Evolutionary conservation across 768 basidiomycete genomes (phyloP).

Genomic region (Mycena filopes): DNA sequence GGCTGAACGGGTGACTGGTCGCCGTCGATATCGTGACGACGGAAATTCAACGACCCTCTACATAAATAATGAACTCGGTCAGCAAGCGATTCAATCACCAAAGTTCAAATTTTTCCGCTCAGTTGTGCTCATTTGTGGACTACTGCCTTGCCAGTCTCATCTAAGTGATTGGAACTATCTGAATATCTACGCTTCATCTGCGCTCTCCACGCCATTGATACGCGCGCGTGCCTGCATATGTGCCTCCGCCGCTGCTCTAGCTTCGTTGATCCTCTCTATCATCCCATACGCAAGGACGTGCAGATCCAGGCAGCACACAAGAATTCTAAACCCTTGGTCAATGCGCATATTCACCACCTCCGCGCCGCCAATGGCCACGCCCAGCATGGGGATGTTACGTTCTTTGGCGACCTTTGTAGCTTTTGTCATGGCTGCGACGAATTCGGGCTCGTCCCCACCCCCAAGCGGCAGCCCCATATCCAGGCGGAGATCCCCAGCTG

Average conservation of each 20-base stretch:
- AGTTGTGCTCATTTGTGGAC: too few relatives aligned
- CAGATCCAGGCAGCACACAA: conserved; percentile 15
- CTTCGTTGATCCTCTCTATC: background rate
- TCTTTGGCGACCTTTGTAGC: conserved; percentile 7
- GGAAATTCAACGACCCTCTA: too few relatives aligned
- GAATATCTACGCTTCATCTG: background rate
- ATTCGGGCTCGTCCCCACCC: conserved; percentile 24
- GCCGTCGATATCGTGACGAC: too few relatives aligned
- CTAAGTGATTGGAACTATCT: too few relatives aligned
- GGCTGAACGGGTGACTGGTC: too few relatives aligned
- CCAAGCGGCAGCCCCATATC: conserved; percentile 22
- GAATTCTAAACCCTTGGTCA: conserved; percentile 20
- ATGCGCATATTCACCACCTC: conserved; percentile 24
- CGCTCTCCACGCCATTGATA: background rate
- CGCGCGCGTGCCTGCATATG: conserved; percentile 12
- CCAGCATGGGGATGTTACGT: conserved; percentile 8
- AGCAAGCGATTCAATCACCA: too few relatives aligned
- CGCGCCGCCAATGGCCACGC: conserved; percentile 6
- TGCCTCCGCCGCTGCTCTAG: conserved; percentile 9
- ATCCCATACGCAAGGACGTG: conserved; percentile 17
- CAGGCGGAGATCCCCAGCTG: conserved; percentile 26
- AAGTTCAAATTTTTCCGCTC: too few relatives aligned
- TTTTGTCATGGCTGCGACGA: conserved; percentile 18
- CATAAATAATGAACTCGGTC: too few relatives aligned
- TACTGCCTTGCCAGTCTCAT: too few relatives aligned